Base-by-base conservation (phyloP, 2,329 filamentous ascomycete genomes). In the Trichoderma endophyticum region DNA sequence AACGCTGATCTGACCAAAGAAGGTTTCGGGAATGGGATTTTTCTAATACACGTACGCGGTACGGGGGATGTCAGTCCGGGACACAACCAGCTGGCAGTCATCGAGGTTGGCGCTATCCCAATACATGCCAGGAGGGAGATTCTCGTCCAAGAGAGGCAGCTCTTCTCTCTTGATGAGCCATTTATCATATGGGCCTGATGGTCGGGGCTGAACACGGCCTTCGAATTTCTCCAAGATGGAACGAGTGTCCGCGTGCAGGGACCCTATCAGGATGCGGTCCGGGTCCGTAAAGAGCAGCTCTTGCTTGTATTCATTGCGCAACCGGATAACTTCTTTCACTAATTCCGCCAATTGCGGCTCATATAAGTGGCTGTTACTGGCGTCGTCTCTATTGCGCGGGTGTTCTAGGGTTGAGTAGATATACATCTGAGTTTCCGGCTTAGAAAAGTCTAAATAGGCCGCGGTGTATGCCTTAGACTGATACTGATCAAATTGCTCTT, bases 371-470 rank as follows among this genome's bases (percentile, higher is more conserved):
- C 71, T 68, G 4, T 73, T 32, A 28, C 63, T 43, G 2, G 66
- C 7, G 15, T 21, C 60, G 39, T 66, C 54, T 28, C 30, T 70
- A 39, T 15, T 74, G 54, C 34, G 48, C 32, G 18, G 18, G 12
- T 61, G 56, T 72, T 90, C 86, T 3, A 87, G 76, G 0, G 85
- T 86, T 1, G 83, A 85, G 78, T 90, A 92, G 1, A 92, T 76
- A 86, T 88, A 92, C 34, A 89, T 81, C 73, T 92, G 87, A 0
- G 91, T 92, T 77, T 92, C 90, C 0, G 88, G 89, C 0, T 85
- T 84, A 4, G 86, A 86, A 24, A 90, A 83, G 78, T 93, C 91
- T 6, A 91, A 77, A 76, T 90, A 92, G 0, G 87, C 88, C 0
- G 86, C 87, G 0, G 86, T 84, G 77, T 92, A 90, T 14, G 24